These are phyloP conservation scores for Incumbomyces delicatus DNA, from an alignment of 2,329 filamentous ascomycete species.

Conservation along the genomic window DNA sequence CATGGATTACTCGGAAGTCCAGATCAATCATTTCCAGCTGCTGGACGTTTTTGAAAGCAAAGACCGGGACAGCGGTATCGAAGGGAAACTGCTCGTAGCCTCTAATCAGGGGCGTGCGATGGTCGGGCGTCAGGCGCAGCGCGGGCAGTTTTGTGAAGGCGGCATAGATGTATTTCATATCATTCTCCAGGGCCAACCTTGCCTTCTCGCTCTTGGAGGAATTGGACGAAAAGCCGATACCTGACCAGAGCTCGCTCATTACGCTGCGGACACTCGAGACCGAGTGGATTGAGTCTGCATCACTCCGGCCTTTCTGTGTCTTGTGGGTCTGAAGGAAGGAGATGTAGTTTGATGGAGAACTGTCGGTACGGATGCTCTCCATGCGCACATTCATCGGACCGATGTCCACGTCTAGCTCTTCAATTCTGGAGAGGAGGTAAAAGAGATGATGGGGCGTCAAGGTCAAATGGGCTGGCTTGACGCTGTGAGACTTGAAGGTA, in stretches of 20 bases:
- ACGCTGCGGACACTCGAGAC: slow-evolving; percentile 95
- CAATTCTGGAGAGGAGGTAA: slow-evolving; percentile 89
- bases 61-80: slow-evolving; percentile 91
- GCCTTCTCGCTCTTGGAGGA: slow-evolving; percentile 79
- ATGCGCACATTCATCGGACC: slow-evolving; percentile 93
- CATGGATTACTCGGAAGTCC: slow-evolving; percentile 93
- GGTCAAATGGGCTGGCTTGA: slow-evolving; percentile 84
- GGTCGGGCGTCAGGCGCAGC: slow-evolving; percentile 80
- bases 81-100: slow-evolving; percentile 98
- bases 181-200: slow-evolving; percentile 72
- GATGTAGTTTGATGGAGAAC: slow-evolving; percentile 82
- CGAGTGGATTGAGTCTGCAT: slow-evolving; percentile 85
- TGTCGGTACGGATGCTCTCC: slow-evolving; percentile 86
- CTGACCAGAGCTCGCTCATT: slow-evolving; percentile 88
- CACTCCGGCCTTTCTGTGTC: slow-evolving; percentile 68
- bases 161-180: slow-evolving; percentile 93
- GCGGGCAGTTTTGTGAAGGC: slow-evolving; percentile 98
- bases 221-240: slow-evolving; percentile 69
- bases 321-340: slow-evolving; percentile 69
- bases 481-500: slow-evolving; percentile 70
- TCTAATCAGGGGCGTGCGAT: slow-evolving; percentile 76
- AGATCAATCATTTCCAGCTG: slow-evolving; percentile 89
- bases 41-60: slow-evolving; percentile 94
- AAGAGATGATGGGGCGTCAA: slow-evolving; percentile 94
- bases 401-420: slow-evolving; percentile 80